Evolutionary conservation across 768 basidiomycete species (phyloP), one percentile per base, ranked within the genome.

Genomic region (Termitomyces sp.): DNA sequence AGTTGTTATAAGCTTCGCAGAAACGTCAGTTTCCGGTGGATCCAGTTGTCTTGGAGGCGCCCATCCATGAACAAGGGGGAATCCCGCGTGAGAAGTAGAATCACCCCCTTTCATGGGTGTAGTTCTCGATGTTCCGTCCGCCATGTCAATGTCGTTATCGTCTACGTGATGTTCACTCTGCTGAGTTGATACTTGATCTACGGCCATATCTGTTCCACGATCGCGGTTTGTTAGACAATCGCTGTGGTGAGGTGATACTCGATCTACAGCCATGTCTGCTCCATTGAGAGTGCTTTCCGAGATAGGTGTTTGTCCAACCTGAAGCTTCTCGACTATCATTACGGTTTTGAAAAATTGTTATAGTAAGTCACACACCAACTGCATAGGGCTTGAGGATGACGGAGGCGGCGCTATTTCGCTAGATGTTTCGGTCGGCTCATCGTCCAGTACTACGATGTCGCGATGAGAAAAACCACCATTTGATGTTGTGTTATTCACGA

Each of bases 361-460:
- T 25, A 11, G 20, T n/a, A 18, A 35, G 9, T n/a, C 20, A 7
- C 52, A 35, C 39, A 58, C 57, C 57, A 35, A 31, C 7, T 39
- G 38, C n/a, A 20, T 25, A 23, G 22, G 20, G 11, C 32, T 36
- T 31, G 38, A 42, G 13, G 52, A 16, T 22, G 47, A 18, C 12
- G 35, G 48, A 25, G 3, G 35, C 5, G 23, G 48, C n/a, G 16
- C 23, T 18, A 7, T 38, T 27, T 36, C 23, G 12, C 48, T 12
- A 22, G 23, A 3, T 1, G 7, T 5, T n/a, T 2, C 22, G 25
- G 11, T 18, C 6, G 53, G 18, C 3, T 52, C 50, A 43, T 44
- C 32, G n/a, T 49, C 39, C 15, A 58, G 15, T 0, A 48, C 53
- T n/a, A 52, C 49, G 20, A 43, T 33, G 36, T 55, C 33, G 9